These are phyloP conservation scores for Leccinum pachyderme DNA, from an alignment of 1,284 basidiomycete genomes.

Conservation along the genomic window DNA sequence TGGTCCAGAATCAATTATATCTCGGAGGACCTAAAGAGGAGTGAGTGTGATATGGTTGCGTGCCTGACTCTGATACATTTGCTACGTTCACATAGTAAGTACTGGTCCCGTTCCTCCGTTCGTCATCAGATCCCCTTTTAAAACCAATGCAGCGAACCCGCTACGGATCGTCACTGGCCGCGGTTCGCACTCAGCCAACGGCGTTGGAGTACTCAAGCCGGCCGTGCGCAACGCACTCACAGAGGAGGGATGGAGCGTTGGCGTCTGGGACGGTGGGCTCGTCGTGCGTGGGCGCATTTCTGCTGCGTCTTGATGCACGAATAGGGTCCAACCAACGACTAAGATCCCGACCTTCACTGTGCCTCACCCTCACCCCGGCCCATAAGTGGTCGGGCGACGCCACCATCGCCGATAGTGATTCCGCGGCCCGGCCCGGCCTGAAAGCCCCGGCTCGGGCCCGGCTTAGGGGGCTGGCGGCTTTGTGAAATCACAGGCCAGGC, in stretches of 20 bases:
- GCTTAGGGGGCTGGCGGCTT: too few species aligned
- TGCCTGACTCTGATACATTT: too few species aligned
- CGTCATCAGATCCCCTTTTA: neutral
- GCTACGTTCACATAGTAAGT: too few species aligned
- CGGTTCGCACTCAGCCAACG: constrained; percentile 64
- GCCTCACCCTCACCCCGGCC: neutral
- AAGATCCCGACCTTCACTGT: neutral
- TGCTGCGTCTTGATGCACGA: neutral
- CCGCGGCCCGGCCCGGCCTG: too few species aligned
- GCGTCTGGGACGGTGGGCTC: constrained; percentile 62
- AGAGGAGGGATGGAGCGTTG: constrained; percentile 62
- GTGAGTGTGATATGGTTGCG: too few species aligned
- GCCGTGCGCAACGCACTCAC: constrained; percentile 58
- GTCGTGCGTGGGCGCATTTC: constrained; percentile 43
- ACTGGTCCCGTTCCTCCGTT: neutral
- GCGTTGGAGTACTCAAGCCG: constrained; percentile 66
- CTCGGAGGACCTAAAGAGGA: too few species aligned
- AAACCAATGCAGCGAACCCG: constrained; percentile 45
- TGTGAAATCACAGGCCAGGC: too few species aligned
- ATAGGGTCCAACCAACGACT: neutral
- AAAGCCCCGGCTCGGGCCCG: too few species aligned
- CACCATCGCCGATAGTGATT: neutral
- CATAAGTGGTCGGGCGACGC: neutral
- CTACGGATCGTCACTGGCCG: constrained; percentile 72
- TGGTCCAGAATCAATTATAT: too few species aligned